Percentiles rank a stretch among this genome's conserved stretches.
Conservation (phyloP, 139 green algal genomes). For the Mesotaenium endlicherianum region DNA sequence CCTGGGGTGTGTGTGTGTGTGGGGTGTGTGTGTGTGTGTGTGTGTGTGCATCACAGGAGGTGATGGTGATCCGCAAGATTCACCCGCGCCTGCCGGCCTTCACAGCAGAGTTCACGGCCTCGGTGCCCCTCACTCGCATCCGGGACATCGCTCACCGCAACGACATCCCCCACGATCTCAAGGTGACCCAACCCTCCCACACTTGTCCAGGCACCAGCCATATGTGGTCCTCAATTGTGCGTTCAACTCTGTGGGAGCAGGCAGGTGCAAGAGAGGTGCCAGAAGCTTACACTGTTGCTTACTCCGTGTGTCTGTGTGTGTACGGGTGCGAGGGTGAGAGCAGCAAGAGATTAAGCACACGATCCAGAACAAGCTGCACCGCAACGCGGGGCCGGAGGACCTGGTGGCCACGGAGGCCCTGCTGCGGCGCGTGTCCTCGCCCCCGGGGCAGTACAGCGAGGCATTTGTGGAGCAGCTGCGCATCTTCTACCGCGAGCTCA, state of each 20-base stretch:
- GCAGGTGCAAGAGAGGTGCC: too few species aligned
- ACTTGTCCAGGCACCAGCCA: too few species aligned
- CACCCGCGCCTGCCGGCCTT: constrained; percentile 81
- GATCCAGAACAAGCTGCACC: constrained; percentile 99
- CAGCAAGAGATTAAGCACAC: constrained; percentile 98
- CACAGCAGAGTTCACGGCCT: constrained; percentile 79
- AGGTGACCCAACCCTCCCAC: constrained; percentile 23
- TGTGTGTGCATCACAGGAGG: constrained; percentile 29
- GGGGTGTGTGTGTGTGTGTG: neutral
- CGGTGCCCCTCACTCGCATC: constrained; percentile 90
- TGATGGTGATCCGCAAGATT: constrained; percentile 45
- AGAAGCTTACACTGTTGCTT: too few species aligned
- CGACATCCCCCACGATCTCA: constrained; percentile 60
- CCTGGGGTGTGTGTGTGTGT: neutral
- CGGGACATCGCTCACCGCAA: constrained; percentile 91
- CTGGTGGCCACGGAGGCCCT: constrained; percentile 90
- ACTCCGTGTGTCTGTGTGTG: too few species aligned
- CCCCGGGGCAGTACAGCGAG: constrained; percentile 64
- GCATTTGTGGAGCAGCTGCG: constrained; percentile 87
- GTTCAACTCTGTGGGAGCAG: too few species aligned
- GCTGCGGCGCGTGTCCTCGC: constrained; percentile 67
- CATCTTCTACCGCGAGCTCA: constrained; percentile 85
- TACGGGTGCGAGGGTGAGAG: too few species aligned
- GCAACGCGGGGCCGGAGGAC: constrained; percentile 94
- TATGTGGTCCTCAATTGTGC: too few species aligned